These are phyloP conservation scores for slime mould (Dictyostelium discoideum) DNA, from an alignment of 78 protist species.

Conservation along the genomic window dicty_2.7 NC_007090.3:970501-971000, in stretches of 20 bases:
- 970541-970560: not conserved
- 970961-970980: not conserved
- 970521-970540: not conserved
- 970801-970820: not conserved
- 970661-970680: not conserved
- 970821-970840: not conserved
- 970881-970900: not conserved
- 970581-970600: not conserved
- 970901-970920: conserved; percentile 4
- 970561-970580: not conserved
- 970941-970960: not conserved
- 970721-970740: conserved; percentile 10
- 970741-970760: not conserved
- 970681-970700: not conserved
- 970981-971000: not conserved
- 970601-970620: not conserved
- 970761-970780: not conserved
- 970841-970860: not conserved
- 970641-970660: not conserved
- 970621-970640: not conserved
- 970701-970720: conserved; percentile 8
- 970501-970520: not conserved
- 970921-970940: conserved; percentile 12
- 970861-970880: not conserved
- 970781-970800: not conserved